Percentiles rank a stretch among this genome's conserved stretches.
phyloP scores from a whole-genome alignment of 73 alveolate species.

The Paramecium caudatum region DNA sequence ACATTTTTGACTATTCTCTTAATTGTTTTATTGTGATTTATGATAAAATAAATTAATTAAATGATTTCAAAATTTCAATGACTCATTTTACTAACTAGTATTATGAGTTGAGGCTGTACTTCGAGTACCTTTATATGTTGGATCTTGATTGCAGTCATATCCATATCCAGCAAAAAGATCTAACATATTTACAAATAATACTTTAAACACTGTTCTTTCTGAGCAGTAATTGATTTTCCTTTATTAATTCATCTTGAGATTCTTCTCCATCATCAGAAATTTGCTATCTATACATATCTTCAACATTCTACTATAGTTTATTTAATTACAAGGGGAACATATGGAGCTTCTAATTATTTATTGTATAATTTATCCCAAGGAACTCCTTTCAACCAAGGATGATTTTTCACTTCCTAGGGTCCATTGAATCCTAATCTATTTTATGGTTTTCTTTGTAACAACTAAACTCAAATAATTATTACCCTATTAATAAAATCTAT shows the following conservation, averaged over 20 bases:
- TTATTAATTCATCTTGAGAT: conserved; percentile 61
- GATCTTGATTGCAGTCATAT: conserved; percentile 64
- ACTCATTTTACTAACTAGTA: conserved; percentile 60
- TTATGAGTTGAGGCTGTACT: conserved; percentile 62
- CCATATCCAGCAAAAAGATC: conserved; percentile 74
- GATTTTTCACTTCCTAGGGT: conserved; percentile 88
- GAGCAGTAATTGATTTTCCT: conserved; percentile 41
- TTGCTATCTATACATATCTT: conserved; percentile 71
- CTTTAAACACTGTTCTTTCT: conserved; percentile 71
- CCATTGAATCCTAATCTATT: conserved; percentile 94
- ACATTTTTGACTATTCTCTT: not conserved
- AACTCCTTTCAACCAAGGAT: conserved; percentile 89
- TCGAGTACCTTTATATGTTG: conserved; percentile 15
- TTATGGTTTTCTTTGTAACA: conserved; percentile 88
- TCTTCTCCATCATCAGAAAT: conserved; percentile 73
- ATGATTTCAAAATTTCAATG: conserved; percentile 36
- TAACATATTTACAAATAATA: not conserved
- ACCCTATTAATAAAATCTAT: conserved; percentile 94
- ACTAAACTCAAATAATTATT: conserved; percentile 44
- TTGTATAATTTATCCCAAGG: conserved; percentile 91
- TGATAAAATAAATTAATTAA: not conserved
- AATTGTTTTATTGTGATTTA: conserved; percentile 4
- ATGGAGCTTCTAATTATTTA: conserved; percentile 91
- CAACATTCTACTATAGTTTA: conserved; percentile 58
- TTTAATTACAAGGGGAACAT: conserved; percentile 33